Percentiles rank a stretch among this genome's conserved stretches.
phyloP scores from a whole-genome alignment of 352 stramenopile species.

The Phytophthora quininea region DNA sequence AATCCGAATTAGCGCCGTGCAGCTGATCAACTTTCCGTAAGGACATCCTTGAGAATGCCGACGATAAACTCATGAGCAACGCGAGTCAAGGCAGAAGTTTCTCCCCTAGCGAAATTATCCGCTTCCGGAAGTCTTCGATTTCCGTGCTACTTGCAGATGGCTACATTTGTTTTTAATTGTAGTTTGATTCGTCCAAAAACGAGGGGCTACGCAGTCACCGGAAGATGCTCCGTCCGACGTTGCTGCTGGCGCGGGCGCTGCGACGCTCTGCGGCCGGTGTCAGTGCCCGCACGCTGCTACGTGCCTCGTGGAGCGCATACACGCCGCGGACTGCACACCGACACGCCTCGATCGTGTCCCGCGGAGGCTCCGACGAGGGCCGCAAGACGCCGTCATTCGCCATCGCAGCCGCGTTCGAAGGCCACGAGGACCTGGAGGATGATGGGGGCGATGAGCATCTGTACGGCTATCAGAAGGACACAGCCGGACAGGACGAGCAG shows the following conservation, averaged over 20 bases:
- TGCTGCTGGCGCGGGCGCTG: constrained; percentile 24
- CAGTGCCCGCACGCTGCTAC: neutral
- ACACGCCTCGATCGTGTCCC: constrained; percentile 24
- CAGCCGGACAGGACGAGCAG: constrained; percentile 26
- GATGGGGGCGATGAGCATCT: constrained; percentile 23
- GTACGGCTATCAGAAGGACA: constrained; percentile 25
- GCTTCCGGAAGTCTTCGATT: too few species aligned
- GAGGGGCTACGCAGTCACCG: constrained; percentile 7
- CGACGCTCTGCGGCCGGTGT: constrained; percentile 3
- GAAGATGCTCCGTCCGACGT: constrained; percentile 21
- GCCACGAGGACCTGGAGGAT: constrained; percentile 51
- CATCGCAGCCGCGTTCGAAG: constrained; percentile 62
- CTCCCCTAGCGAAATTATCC: too few species aligned
- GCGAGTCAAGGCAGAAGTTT: too few species aligned
- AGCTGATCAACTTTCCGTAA: constrained; percentile 13
- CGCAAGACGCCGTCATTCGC: constrained; percentile 49
- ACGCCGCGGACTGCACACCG: neutral
- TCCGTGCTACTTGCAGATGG: too few species aligned
- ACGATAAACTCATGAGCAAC: neutral
- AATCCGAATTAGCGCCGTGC: neutral
- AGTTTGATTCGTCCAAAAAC: constrained; percentile 9
- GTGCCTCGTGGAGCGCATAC: neutral
- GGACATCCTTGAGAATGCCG: constrained; percentile 9
- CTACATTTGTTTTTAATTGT: neutral
- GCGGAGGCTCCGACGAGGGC: neutral